These are phyloP conservation scores for Cercospora zeae-maydis DNA, from an alignment of 2,329 filamentous ascomycete species.

Conservation along the genomic window DNA sequence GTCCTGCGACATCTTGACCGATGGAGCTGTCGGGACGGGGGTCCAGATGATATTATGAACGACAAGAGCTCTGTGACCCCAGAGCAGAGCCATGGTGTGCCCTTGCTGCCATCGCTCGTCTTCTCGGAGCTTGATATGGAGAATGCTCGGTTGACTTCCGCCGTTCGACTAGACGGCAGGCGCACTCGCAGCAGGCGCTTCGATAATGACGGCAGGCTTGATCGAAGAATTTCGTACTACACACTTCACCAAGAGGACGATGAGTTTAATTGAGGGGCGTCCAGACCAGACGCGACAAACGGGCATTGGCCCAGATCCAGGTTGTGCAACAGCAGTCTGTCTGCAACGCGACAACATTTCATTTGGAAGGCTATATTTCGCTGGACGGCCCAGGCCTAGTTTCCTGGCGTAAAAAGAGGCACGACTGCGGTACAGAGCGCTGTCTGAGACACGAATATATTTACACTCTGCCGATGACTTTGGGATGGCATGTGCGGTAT, in stretches of 20 bases:
- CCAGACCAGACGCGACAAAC: too few relatives aligned
- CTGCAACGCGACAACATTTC: too few relatives aligned
- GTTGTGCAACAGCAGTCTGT: too few relatives aligned
- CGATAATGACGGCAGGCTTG: not conserved
- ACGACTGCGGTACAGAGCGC: too few relatives aligned
- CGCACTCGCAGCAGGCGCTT: not conserved
- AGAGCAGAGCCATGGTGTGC: not conserved
- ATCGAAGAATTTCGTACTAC: not conserved
- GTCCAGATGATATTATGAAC: slow-evolving; percentile 27
- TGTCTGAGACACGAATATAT: too few relatives aligned
- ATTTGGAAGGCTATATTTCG: too few relatives aligned
- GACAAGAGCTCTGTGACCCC: not conserved
- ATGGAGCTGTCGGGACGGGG: slow-evolving; percentile 41
- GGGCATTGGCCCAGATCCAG: too few relatives aligned
- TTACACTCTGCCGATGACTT: too few relatives aligned
- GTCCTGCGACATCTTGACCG: slow-evolving; percentile 53
- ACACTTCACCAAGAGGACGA: not conserved
- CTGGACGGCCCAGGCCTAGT: too few relatives aligned
- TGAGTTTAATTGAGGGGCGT: not conserved
- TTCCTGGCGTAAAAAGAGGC: too few relatives aligned
- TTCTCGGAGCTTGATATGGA: slow-evolving; percentile 3
- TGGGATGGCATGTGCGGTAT: not conserved
- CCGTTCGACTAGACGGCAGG: not conserved
- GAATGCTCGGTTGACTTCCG: not conserved
- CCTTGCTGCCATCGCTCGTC: not conserved